Evolutionary conservation across 2,329 filamentous ascomycete species (phyloP).

Genomic region (Apiospora phragmitis): DNA sequence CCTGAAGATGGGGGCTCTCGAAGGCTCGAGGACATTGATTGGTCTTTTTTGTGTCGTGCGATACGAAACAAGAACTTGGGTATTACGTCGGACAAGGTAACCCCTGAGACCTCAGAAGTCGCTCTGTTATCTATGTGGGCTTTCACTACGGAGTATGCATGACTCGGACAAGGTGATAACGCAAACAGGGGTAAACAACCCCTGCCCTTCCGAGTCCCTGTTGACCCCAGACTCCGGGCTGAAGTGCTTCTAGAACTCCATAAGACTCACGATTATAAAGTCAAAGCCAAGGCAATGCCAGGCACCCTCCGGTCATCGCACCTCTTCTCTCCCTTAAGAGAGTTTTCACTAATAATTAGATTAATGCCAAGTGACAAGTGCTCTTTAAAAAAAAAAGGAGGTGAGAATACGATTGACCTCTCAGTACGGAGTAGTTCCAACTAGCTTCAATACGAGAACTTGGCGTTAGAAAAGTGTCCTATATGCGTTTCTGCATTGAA

Average conservation of each 20-base stretch:
- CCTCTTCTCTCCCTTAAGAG: background rate
- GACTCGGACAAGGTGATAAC: background rate
- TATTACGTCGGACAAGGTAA: background rate
- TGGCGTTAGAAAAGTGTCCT: background rate
- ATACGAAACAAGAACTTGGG: background rate
- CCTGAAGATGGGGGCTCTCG: background rate
- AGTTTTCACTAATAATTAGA: background rate
- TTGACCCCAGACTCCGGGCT: background rate
- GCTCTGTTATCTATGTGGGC: background rate
- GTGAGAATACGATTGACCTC: background rate
- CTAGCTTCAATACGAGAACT: no score
- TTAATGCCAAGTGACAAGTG: background rate
- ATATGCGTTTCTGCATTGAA: background rate
- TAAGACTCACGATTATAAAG: background rate
- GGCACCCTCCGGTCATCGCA: background rate
- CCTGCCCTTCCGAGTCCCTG: background rate
- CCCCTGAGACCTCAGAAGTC: background rate
- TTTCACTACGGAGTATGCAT: background rate
- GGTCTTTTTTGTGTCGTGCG: background rate
- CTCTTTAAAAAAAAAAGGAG: background rate
- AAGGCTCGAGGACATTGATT: background rate
- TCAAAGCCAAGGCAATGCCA: background rate
- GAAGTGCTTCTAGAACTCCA: background rate
- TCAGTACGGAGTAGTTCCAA: background rate
- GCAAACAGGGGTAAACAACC: background rate